A percentile compares a stretch with the other conserved stretches of the same genome.
phyloP scores from a whole-genome alignment of 1,139 yeast species.

The Yamadazyma mexicana region DNA sequence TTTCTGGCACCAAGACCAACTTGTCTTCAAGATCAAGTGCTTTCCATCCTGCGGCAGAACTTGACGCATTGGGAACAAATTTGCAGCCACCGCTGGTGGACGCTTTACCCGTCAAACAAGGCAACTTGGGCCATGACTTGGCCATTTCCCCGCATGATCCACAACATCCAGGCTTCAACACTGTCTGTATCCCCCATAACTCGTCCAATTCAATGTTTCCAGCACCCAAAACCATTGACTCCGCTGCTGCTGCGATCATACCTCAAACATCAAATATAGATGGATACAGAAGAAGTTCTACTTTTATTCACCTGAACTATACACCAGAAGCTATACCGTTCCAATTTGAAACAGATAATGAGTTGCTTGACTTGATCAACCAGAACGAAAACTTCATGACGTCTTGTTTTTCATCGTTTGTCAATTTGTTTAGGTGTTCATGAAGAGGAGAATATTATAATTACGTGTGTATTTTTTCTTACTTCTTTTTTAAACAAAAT shows the following conservation, averaged over 20 bases:
- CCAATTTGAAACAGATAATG: constrained; percentile 17
- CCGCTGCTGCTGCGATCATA: not conserved
- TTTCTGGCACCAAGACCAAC: not conserved
- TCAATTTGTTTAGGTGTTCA: not conserved
- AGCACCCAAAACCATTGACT: not conserved
- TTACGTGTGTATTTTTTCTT: constrained; percentile 30
- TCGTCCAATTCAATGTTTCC: constrained; percentile 1
- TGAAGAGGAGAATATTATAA: not conserved
- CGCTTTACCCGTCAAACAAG: not conserved
- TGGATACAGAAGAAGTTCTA: not conserved
- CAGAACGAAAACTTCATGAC: constrained; percentile 21
- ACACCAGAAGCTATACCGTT: constrained; percentile 3
- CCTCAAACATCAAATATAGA: not conserved
- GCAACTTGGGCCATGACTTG: not conserved
- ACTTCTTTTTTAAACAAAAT: constrained; percentile 1
- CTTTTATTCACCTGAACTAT: not conserved
- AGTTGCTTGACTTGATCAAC: constrained; percentile 17
- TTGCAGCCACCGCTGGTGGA: not conserved
- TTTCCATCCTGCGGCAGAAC: not conserved
- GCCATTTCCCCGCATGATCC: too few species aligned
- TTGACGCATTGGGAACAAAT: not conserved
- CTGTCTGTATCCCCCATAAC: not conserved
- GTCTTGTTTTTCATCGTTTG: constrained; percentile 13
- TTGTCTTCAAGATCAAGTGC: too few species aligned
- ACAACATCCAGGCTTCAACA: not conserved